Evolutionary conservation across 2,329 filamentous ascomycete species (phyloP), one percentile per base, ranked within the genome.

Genomic region (Alternaria sp.): DNA sequence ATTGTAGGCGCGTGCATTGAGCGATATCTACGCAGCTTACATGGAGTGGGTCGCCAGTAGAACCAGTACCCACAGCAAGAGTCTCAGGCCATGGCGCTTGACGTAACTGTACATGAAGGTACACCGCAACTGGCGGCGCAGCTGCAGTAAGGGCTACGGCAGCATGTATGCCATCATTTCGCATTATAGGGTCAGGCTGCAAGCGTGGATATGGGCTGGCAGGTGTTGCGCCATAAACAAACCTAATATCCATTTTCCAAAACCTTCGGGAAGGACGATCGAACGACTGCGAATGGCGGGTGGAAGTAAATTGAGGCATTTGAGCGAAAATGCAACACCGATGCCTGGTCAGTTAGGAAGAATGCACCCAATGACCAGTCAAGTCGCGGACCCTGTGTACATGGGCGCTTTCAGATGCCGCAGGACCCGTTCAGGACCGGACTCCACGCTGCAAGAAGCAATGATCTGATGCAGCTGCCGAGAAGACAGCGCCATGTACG

Each of bases 31-130:
- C 46, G 49, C 55, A 56, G 56, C 62, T 59, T 60, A 66, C 55
- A 54, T n/a, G 54, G 34, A 57, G 68, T 70, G 63, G 67, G 64
- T 55, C 64, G 32, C 49, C 48, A 51, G 49, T 51, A 61, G 28
- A 59, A 32, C n/a, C 49, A 36, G 71, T 72, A 71, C 58, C 71
- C 71, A 73, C 68, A 74, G 58, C 56, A 20, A 54, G 32, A 56
- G 60, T 63, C 60, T 59, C 44, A 47, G 43, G 34, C 52, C 49
- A 43, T 22, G 36, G 42, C 65, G 65, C 68, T 71, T 75, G 71
- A 75, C 72, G 72, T 75, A 70, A 72, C 61, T 51, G 57, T 67
- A 71, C 70, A 67, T 64, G 62, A 49, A 54, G 51, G 28, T 55
- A 52, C 51, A 56, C 53, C 36, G 47, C 52, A 36, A 52, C 36